A percentile compares a stretch with the other conserved stretches of the same genome.
Conservation (phyloP, 306 rosid genomes). For the Phaseolus lunatus region DNA sequence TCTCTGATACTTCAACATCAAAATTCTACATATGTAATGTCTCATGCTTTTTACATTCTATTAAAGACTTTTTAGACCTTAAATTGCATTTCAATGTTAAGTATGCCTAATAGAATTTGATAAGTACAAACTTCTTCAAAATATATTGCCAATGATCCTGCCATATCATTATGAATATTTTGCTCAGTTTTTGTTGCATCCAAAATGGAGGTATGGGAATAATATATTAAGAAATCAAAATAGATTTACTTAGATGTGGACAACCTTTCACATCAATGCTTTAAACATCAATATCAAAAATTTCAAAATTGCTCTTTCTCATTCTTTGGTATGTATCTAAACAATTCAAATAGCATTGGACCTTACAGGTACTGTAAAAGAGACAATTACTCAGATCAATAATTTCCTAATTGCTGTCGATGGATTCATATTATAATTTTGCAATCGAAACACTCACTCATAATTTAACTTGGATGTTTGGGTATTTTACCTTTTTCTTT, state of each 20-base stretch:
- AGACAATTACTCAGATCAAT: background rate
- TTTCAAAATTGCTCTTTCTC: slow-evolving; percentile 29
- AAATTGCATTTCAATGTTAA: background rate
- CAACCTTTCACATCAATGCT: background rate
- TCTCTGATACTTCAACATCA: slow-evolving; percentile 9
- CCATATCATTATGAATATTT: background rate
- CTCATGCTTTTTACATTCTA: background rate
- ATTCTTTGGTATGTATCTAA: slow-evolving; percentile 38
- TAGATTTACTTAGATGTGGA: background rate
- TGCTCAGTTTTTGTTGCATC: background rate
- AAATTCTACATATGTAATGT: slow-evolving; percentile 3
- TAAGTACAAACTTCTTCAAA: slow-evolving; percentile 16
- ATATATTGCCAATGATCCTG: slow-evolving; percentile 21
- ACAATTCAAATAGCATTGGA: slow-evolving; percentile 31
- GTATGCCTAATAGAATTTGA: slow-evolving; percentile 2
- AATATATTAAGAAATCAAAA: background rate
- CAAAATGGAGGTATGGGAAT: background rate
- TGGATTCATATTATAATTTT: slow-evolving; percentile 4
- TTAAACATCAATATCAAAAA: slow-evolving; percentile 19
- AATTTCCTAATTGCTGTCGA: slow-evolving; percentile 33
- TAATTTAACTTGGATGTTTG: background rate
- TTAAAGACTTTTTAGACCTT: background rate
- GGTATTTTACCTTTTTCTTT: slow-evolving; percentile 33
- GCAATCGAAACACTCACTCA: slow-evolving; percentile 26
- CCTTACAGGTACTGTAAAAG: slow-evolving; percentile 14